Base-by-base conservation (phyloP, 2,329 filamentous ascomycete species). In the Colletotrichum lini region DNA sequence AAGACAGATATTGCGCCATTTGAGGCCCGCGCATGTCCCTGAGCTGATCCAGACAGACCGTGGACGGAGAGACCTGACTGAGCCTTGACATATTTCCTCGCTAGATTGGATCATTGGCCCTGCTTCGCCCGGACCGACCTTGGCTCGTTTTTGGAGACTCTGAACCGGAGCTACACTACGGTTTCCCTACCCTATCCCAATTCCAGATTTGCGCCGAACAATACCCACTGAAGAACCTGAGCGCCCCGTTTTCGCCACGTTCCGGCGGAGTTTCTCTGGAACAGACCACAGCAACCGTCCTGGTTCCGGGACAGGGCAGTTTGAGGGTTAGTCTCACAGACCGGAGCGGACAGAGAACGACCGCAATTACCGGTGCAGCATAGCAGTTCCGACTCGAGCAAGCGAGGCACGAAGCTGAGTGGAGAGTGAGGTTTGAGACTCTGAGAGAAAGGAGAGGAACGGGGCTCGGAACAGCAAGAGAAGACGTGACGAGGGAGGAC, bases 231-330 rank as follows among this genome's bases (percentile, higher is more conserved):
- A 45, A n/a, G 18, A 42, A 50, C 44, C n/a, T 47, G 35, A 54
- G 26, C n/a, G 64, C 56, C 35, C 56, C 64, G 30, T 67, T 68
- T 44, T 68, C 45, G 53, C 65, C 65, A 52, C 65, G 44, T 57
- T 23, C 15, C 44, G 56, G 5, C 49, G 35, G 52, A 45, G 30
- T 63, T 53, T 57, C 50, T 53, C 9, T 45, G 38, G 64, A 16
- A 47, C 50, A 60, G 12, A 60, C 54, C 56, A 49, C 54, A 54
- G 58, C 58, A 58, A 47, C 47, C 35, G 9, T 49, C 58, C 53
- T 54, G 64, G 65, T 59, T 71, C 59, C 21, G 65, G 68, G 30
- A 71, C 45, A n/a, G 30, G 26, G 21, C 62, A 58, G 40, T 57
- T 35, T 61, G 56, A 50, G 50, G 60, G 53, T 62, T 67, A 49